phyloP scores from a whole-genome alignment of 164 flowering plant species.

The Cinnamomum chago region DNA sequence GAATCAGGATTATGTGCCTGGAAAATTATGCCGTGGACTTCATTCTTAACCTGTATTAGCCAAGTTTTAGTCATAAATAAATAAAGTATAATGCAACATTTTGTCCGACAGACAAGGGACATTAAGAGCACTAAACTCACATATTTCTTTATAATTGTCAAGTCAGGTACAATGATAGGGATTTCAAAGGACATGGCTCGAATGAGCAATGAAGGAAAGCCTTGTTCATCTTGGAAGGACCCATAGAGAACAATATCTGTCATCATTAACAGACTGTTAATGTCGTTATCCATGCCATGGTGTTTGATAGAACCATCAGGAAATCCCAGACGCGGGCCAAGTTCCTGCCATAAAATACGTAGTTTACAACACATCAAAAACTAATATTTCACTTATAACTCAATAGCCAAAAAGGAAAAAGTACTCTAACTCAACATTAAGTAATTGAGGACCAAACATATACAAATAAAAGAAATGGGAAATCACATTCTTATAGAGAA shows the following conservation, averaged over 20 bases:
- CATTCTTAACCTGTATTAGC: constrained; percentile 62
- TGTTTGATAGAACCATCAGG: constrained; percentile 58
- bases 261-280: constrained; percentile 58
- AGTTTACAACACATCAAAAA: not conserved
- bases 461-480: no score
- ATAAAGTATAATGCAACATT: not conserved
- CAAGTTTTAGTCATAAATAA: no score
- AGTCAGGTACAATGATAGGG: constrained; percentile 76
- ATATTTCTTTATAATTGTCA: constrained; percentile 59
- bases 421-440: no score
- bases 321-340: constrained; percentile 66
- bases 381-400: no score
- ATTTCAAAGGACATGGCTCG: constrained; percentile 87
- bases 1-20: constrained; percentile 53
- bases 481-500: no score
- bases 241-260: constrained; percentile 85
- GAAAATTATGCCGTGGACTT: constrained; percentile 64
- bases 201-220: constrained; percentile 72
- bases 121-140: constrained; percentile 39
- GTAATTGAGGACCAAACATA: no score
- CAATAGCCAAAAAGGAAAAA: not conserved
- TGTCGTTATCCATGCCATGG: constrained; percentile 66
- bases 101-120: not conserved
- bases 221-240: constrained; percentile 81
- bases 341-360: constrained; percentile 41